These are phyloP conservation scores for Sporisorium reilianum DNA, from an alignment of 1,284 basidiomycete species.

Conservation along the genomic window DNA sequence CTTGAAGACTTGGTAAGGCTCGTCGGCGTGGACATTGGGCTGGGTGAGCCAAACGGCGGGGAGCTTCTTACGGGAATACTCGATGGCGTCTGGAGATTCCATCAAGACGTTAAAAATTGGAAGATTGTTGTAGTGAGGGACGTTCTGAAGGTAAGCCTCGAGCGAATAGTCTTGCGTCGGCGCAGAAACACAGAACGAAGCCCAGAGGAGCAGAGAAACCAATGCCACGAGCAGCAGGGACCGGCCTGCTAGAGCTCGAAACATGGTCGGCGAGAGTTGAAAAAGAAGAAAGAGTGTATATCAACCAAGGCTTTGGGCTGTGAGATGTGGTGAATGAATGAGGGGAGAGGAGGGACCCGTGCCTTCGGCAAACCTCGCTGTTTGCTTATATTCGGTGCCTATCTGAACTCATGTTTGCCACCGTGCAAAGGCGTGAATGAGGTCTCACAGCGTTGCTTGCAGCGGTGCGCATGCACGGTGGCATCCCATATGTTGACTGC, in stretches of 20 bases:
- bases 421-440: background rate
- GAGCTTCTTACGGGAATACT: too few species aligned
- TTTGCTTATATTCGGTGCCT: background rate
- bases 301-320: background rate
- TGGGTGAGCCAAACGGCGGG: too few species aligned
- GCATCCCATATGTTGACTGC: background rate
- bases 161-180: background rate
- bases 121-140: too few species aligned
- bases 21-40: too few species aligned
- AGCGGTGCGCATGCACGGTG: background rate
- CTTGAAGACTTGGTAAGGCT: too few species aligned
- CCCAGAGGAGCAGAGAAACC: conserved; percentile 4
- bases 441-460: background rate
- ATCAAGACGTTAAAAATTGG: too few species aligned
- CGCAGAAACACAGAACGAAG: background rate
- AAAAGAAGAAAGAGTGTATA: background rate
- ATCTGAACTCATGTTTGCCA: background rate
- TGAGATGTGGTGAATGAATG: background rate
- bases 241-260: background rate
- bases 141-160: background rate
- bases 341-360: too few species aligned
- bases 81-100: too few species aligned
- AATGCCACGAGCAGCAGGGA: conserved; percentile 5
- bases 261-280: background rate
- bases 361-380: too few species aligned